Evolutionary conservation across 2,329 filamentous ascomycete genomes (phyloP), one percentile per base, ranked within the genome.

Genomic region (Aureobasidium pullulans): DNA sequence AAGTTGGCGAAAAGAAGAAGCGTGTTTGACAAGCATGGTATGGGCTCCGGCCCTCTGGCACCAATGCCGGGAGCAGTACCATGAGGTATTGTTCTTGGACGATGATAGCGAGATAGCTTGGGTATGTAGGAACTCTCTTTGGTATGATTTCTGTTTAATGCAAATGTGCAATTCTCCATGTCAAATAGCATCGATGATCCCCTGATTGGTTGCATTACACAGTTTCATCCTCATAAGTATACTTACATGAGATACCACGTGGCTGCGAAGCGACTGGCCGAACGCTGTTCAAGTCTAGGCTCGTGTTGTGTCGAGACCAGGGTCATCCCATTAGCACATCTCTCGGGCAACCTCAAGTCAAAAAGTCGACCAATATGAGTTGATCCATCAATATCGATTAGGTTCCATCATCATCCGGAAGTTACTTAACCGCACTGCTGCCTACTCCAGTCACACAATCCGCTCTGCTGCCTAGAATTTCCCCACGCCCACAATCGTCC

Each of bases 11-110:
- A 3, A 49, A 65, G 60, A 60, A 60, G 63, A 48, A 66, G 64
- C 60, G 61, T 67, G 31, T 66, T 65, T 42, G 65, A 65, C 47
- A 52, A 40, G 2, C 59, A 65, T 32, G 60, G 59, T 3, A 49
- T 61, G 9, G 48, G 63, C 16, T 36, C 29, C 1, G 40, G 36
- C 34, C 39, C 36, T 31, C 57, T 58, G 34, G 50, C 32, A 19
- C 53, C 61, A 7, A 53, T 42, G 47, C 61, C 61, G 29, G 62
- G 47, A 34, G 61, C 57, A 13, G 34, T 34, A 3, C 60, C 57
- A 23, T 36, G 36, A 59, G 4, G 4, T 46, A 4, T 16, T 15
- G 23, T 19, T 32, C 29, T 42, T 13, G 11, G 8, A 36, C 36
- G 29, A 11, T 32, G 43, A 28, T 4, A 28, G 6, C 16, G 15